Conservation (phyloP, 225 moss, liverwort and hornwort genomes). For the Marchantia polymorpha region DNA sequence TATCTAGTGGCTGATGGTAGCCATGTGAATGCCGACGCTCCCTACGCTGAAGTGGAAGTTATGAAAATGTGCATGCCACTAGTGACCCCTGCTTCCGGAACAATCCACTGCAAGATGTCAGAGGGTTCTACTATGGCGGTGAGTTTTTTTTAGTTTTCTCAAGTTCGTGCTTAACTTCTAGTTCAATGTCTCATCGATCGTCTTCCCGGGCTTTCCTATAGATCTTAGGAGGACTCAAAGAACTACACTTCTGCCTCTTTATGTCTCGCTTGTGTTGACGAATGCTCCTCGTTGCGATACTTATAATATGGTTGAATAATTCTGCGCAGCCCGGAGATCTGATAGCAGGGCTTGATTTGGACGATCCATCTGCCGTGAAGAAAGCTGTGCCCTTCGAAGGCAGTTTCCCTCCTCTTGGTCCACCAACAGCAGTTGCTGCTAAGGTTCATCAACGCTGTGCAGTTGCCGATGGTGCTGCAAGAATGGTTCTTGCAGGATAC, state of each 20-base stretch:
- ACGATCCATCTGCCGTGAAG: slow-evolving; percentile 92
- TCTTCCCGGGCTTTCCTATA: too few relatives aligned
- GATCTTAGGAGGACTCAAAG: neutral
- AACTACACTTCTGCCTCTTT: neutral
- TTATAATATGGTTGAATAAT: neutral
- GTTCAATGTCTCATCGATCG: too few relatives aligned
- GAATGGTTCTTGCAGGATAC: slow-evolving; percentile 83
- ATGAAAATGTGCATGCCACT: slow-evolving; percentile 99
- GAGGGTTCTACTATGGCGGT: slow-evolving; percentile 97
- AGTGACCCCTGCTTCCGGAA: slow-evolving; percentile 73
- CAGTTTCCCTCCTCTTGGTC: slow-evolving; percentile 73
- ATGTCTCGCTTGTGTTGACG: neutral
- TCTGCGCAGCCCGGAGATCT: slow-evolving; percentile 76
- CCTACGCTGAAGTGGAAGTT: slow-evolving; percentile 96
- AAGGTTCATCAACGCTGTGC: slow-evolving; percentile 96
- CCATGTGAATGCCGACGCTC: slow-evolving; percentile 59
- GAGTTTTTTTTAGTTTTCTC: neutral
- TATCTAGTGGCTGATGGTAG: slow-evolving; percentile 76
- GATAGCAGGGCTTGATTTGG: slow-evolving; percentile 76
- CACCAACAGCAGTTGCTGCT: slow-evolving; percentile 76
- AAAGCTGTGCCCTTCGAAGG: slow-evolving; percentile 76
- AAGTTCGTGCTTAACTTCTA: neutral
- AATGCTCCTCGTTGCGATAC: neutral
- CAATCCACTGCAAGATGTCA: slow-evolving; percentile 63
- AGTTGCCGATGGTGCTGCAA: slow-evolving; percentile 63